These are phyloP conservation scores for Tephrocybe rancida DNA, from an alignment of 768 basidiomycete genomes.

Conservation along the genomic window DNA sequence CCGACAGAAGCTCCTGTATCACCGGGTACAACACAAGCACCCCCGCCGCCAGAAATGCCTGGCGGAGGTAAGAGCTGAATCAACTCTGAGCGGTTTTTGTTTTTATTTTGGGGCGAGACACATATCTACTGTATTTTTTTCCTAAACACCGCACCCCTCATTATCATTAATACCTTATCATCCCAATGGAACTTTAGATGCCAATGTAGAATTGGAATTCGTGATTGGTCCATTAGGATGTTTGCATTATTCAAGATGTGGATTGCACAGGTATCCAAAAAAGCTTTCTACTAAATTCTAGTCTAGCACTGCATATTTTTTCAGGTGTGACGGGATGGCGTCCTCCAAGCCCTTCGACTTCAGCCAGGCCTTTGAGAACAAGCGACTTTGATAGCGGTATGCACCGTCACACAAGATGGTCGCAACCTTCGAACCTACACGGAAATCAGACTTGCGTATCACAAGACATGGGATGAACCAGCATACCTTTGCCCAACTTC, in stretches of 20 bases:
- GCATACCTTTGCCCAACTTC: constrained; percentile 78
- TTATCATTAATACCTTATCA: constrained; percentile 10
- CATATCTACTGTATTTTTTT: constrained; percentile 8
- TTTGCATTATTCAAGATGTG: background rate
- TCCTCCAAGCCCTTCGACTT: constrained; percentile 73
- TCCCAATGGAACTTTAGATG: constrained; percentile 5
- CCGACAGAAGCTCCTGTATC: constrained; percentile 5
- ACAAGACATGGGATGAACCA: background rate
- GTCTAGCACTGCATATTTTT: constrained; percentile 88
- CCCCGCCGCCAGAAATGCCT: constrained; percentile 18
- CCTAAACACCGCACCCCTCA: constrained; percentile 19
- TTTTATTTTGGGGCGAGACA: background rate
- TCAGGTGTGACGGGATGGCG: constrained; percentile 81
- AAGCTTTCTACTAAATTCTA: constrained; percentile 33
- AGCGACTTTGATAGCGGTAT: constrained; percentile 93
- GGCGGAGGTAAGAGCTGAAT: constrained; percentile 14
- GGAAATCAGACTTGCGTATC: background rate
- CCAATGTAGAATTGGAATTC: background rate
- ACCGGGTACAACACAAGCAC: constrained; percentile 14
- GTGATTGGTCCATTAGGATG: background rate
- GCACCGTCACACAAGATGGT: constrained; percentile 96
- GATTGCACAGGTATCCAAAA: background rate
- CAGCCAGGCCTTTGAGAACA: constrained; percentile 95
- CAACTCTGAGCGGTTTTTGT: background rate
- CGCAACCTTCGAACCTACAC: constrained; percentile 77